Evolutionary conservation across 768 basidiomycete species (phyloP), one percentile per base, ranked within the genome.

Genomic region (Naganishia kalamii): DNA sequence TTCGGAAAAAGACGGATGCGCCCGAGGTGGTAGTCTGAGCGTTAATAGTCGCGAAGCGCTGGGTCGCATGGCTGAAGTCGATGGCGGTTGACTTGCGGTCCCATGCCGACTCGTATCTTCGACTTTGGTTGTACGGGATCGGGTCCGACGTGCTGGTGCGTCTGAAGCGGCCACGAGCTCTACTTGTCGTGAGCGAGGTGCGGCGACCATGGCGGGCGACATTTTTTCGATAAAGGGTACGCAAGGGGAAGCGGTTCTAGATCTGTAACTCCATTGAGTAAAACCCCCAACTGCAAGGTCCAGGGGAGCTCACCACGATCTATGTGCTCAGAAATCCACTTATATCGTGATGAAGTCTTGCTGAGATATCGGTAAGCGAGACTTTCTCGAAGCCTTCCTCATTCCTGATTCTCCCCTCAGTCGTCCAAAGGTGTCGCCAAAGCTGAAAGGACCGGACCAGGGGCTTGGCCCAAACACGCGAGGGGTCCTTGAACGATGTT

Each of bases 101-200:
- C 54, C 27, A 57, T 57, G 35, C 21, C 37, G 23, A 2, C 54
- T 35, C 23, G 35, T 19, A 23, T 57, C 40, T 19, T 57, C 54
- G 13, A 17, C 17, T 3, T 33, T 40, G 5, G 37, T 57, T 21
- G 54, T 41, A 1, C 35, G 54, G 5, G 54, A 57, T 3, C 54
- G 54, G 13, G 54, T 57, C 5, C 54, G 54, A 57, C 54, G 37
- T 37, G 54, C 54, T 57, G 54, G 54, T n/a, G 37, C 54, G 21
- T 57, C 54, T 23, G n/a, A 21, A 12, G 32, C 32, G 13, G 54
- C 23, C 11, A 40, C 37, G 19, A 25, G 10, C 27, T 41, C 37
- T 5, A 41, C 54, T 23, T 35, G 37, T 2, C 54, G 54, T n/a
- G 54, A 41, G 54, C 54, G 37, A 37, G 54, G 27, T 27, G n/a